These are phyloP conservation scores for Lycium ferocissimum DNA, from an alignment of 257 asterid genomes.

Conservation along the genomic window DNA sequence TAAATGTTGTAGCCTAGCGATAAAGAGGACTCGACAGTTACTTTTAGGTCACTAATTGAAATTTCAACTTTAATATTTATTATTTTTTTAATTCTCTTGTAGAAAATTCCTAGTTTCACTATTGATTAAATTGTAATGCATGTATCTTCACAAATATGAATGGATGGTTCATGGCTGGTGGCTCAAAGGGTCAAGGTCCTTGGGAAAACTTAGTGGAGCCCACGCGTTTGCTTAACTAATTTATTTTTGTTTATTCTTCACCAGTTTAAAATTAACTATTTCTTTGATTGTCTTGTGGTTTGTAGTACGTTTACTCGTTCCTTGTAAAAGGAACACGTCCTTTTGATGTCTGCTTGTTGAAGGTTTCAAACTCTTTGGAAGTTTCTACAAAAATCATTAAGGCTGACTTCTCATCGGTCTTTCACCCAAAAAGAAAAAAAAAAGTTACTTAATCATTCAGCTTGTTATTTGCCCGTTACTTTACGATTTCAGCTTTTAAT, in stretches of 20 bases:
- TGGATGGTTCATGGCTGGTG: not conserved
- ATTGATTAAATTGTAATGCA: accelerated
- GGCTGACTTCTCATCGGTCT: not conserved
- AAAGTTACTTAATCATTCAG: not conserved
- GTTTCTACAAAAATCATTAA: not conserved
- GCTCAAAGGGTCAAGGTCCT: not conserved
- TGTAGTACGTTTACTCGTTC: not conserved
- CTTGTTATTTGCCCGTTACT: not conserved
- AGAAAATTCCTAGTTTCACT: not conserved
- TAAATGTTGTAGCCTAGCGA: not conserved
- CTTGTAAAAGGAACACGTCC: not conserved
- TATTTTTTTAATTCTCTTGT: no score
- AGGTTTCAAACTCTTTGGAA: not conserved
- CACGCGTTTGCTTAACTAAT: not conserved
- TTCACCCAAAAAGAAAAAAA: not conserved
- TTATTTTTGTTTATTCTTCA: not conserved
- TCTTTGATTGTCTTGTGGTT: not conserved
- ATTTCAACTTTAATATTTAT: not conserved
- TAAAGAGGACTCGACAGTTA: not conserved
- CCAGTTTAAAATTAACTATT: no score
- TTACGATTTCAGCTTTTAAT: not conserved
- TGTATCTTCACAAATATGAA: not conserved
- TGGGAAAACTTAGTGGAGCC: not conserved
- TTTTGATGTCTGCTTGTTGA: not conserved
- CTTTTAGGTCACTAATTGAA: not conserved